phyloP scores from a whole-genome alignment of 495 filamentous ascomycete genomes.

The Cercophora scortea region DNA sequence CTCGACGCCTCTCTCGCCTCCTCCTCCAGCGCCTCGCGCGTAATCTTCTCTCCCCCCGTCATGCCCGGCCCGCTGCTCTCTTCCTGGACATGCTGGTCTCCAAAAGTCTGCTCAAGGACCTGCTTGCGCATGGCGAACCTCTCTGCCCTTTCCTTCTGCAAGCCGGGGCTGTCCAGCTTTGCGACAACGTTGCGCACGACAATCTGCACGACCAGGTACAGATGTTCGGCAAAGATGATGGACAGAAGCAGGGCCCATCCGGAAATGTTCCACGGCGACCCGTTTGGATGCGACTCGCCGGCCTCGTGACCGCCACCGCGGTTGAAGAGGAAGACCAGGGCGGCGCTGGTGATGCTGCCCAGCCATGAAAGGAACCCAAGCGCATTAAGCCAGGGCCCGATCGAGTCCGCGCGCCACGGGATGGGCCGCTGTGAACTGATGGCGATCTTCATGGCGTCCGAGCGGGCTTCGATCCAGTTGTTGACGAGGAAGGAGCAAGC shows the following conservation, averaged over 20 bases:
- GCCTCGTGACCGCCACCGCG: too few species aligned
- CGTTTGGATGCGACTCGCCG: constrained; percentile 43
- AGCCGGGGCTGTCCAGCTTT: constrained; percentile 78
- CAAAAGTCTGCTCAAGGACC: constrained; percentile 55
- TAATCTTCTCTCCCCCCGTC: constrained; percentile 39
- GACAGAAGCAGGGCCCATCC: constrained; percentile 78
- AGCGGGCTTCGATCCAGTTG: constrained; percentile 92
- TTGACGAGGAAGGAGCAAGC: constrained; percentile 85
- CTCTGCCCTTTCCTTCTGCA: constrained; percentile 72
- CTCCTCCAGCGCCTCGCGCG: constrained; percentile 45
- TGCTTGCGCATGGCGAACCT: constrained; percentile 66
- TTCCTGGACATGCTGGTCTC: constrained; percentile 16
- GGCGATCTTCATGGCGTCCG: constrained; percentile 92
- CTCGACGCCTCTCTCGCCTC: constrained; percentile 51
- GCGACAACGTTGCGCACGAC: constrained; percentile 59
- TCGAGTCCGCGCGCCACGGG: constrained; percentile 81
- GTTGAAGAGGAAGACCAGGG: constrained; percentile 81
- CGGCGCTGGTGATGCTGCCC: constrained; percentile 76
- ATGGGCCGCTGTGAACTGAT: constrained; percentile 81
- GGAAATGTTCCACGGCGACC: constrained; percentile 58
- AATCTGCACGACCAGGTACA: constrained; percentile 68
- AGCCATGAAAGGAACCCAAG: constrained; percentile 87
- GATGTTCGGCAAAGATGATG: constrained; percentile 80
- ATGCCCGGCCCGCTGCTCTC: constrained; percentile 19
- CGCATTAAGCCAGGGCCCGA: constrained; percentile 88